Base-by-base conservation (phyloP, 2,329 filamentous ascomycete genomes). In the Dactylellina cionopaga region DNA sequence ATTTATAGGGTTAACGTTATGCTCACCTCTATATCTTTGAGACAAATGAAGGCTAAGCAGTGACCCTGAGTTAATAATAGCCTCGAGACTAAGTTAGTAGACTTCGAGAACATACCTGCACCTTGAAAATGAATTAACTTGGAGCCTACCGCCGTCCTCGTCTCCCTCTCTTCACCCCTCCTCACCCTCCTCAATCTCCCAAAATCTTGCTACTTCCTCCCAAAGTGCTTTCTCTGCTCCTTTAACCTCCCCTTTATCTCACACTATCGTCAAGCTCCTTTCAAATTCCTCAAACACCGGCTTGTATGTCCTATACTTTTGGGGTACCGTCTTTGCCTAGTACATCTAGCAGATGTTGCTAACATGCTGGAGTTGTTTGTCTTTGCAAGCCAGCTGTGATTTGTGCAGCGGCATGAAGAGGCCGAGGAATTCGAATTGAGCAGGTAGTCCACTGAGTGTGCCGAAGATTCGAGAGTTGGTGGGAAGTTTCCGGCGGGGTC, bases 221-320 rank as follows among this genome's bases (percentile, higher is more conserved):
- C 58, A 63, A 37, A 63, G 52, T 10, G 7, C 17, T 1, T 63
- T 49, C 17, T 24, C 24, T 2, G 17, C 46, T 10, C n/a, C 39
- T 17, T 15, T 25, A 1, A 63, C 58, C 24, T 63, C 46, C 13
- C 37, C 58, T 39, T 43, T 33, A 13, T 63, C 58, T 46, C 58
- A 63, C 1, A 54, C 58, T 11, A 10, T 33, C 15, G 33, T 29
- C 15, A 63, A n/a, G 4, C 44, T 24, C 5, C 10, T 4, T 29
- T 49, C 44, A 31, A 49, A 49, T 15, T n/a, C 25, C 25, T 27
- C 3, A n/a, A 27, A 49, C 3, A 49, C n/a, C 44, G 15, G n/a
- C 3, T 49, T 19, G 22, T 49, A 49, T 13, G 13, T 13, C 19
- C n/a, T 13, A 6, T 10, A 27, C 10, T n/a, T 2, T 6, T 49